Percentiles rank a stretch among this genome's conserved stretches.
These are phyloP conservation scores for Pseudogymnoascus verrucosus DNA, from an alignment of 2,329 filamentous ascomycete species.

Conservation along the genomic window DNA sequence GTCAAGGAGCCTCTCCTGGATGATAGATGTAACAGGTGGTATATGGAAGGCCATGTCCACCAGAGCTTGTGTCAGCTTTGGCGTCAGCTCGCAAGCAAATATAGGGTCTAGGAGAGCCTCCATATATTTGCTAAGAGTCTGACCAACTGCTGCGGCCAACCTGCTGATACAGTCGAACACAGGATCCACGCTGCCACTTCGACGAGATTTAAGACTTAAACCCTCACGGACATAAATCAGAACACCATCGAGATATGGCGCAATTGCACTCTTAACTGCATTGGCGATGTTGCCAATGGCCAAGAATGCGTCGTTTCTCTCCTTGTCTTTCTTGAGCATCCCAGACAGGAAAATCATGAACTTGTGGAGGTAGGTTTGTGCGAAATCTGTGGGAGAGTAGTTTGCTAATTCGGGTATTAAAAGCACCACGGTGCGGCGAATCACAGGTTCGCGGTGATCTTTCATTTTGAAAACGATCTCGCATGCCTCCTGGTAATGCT, in stretches of 20 bases:
- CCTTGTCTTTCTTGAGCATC: constrained; percentile 90
- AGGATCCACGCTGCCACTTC: constrained; percentile 49
- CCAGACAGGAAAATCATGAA: constrained; percentile 96
- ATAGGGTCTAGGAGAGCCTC: constrained; percentile 91
- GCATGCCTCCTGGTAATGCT: constrained; percentile 83
- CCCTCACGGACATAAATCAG: constrained; percentile 90
- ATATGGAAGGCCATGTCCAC: constrained; percentile 99
- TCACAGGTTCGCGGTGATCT: constrained; percentile 81
- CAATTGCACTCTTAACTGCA: constrained; percentile 90
- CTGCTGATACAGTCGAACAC: constrained; percentile 98
- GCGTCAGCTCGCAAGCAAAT: constrained; percentile 90
- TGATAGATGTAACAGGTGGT: constrained; percentile 82
- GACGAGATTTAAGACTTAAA: constrained; percentile 65
- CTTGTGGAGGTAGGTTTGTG: constrained; percentile 77
- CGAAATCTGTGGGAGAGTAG: constrained; percentile 88
- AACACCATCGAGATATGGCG: constrained; percentile 89
- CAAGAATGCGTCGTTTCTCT: constrained; percentile 87
- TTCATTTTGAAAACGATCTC: constrained; percentile 90
- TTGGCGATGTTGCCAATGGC: constrained; percentile 96
- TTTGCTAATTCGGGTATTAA: constrained; percentile 89
- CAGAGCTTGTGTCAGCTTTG: constrained; percentile 87
- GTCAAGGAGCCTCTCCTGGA: constrained; percentile 88
- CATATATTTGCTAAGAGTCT: constrained; percentile 97
- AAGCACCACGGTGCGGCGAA: constrained; percentile 80
- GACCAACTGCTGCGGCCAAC: constrained; percentile 87